These are phyloP conservation scores for Zopfia rhizophila DNA, from an alignment of 2,329 filamentous ascomycete genomes.

Conservation along the genomic window DNA sequence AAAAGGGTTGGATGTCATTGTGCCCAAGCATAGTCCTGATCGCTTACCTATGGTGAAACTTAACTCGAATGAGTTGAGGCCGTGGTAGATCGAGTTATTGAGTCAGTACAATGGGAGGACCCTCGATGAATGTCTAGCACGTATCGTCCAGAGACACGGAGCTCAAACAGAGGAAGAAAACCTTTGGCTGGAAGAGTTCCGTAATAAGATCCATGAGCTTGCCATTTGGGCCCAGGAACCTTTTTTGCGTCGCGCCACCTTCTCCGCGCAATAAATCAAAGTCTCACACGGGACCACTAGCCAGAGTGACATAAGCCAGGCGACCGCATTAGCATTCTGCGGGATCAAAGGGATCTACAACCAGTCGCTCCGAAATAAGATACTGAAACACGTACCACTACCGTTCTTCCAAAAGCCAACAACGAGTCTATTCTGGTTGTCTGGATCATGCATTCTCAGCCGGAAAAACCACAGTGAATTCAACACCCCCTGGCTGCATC, in stretches of 20 bases:
- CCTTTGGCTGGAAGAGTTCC: slow-evolving; percentile 39
- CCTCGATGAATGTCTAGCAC: slow-evolving; percentile 41
- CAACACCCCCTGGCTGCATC: slow-evolving; percentile 47
- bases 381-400: slow-evolving; percentile 51
- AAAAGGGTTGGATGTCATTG: slow-evolving; percentile 57
- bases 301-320: slow-evolving; percentile 36
- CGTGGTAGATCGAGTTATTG: slow-evolving; percentile 33
- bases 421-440: slow-evolving; percentile 56
- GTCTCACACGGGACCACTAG: slow-evolving; percentile 35
- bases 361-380: slow-evolving; percentile 40
- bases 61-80: slow-evolving; percentile 37
- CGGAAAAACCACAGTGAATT: slow-evolving; percentile 60
- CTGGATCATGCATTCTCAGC: slow-evolving; percentile 58
- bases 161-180: slow-evolving; percentile 35
- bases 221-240: slow-evolving; percentile 51
- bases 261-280: slow-evolving; percentile 55
- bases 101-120: slow-evolving; percentile 38
- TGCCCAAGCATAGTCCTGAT: slow-evolving; percentile 52
- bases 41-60: slow-evolving; percentile 59
- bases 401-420: slow-evolving; percentile 57
- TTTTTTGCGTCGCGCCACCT: slow-evolving; percentile 55
- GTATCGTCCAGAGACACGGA: slow-evolving; percentile 41
- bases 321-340: slow-evolving; percentile 58
- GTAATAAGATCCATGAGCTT: slow-evolving; percentile 48
- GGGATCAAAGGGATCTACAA: slow-evolving; percentile 55